A percentile compares a stretch with the other conserved stretches of the same genome.
Conservation (phyloP, 2,329 filamentous ascomycete species). For the Fusarium incarnatum region DNA sequence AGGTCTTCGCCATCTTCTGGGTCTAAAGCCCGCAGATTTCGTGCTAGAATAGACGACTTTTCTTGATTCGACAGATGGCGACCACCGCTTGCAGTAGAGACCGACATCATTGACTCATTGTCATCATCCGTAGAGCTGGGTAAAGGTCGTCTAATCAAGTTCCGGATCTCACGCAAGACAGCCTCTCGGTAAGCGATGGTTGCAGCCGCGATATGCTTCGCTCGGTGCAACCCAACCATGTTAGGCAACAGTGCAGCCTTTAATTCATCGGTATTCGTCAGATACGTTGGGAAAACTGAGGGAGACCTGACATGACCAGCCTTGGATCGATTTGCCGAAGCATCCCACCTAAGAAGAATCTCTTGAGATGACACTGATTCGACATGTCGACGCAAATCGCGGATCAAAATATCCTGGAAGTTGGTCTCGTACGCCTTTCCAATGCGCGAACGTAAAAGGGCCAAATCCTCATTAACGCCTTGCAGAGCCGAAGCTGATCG, state of each 20-base stretch:
- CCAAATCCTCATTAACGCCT: constrained; percentile 81
- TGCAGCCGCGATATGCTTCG: constrained; percentile 82
- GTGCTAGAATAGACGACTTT: constrained; percentile 87
- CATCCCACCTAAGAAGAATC: constrained; percentile 87
- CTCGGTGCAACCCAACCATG: constrained; percentile 82
- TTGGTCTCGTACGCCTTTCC: constrained; percentile 87
- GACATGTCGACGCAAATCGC: constrained; percentile 84
- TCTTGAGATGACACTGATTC: constrained; percentile 76
- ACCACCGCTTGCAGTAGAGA: constrained; percentile 79
- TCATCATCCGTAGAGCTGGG: constrained; percentile 96
- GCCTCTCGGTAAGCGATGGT: constrained; percentile 87
- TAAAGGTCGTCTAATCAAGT: constrained; percentile 83
- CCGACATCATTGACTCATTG: constrained; percentile 87
- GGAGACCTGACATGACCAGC: constrained; percentile 74
- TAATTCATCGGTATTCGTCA: constrained; percentile 77
- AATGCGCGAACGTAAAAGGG: constrained; percentile 80
- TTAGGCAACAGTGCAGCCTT: constrained; percentile 76
- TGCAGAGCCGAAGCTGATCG: constrained; percentile 82
- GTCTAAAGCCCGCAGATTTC: constrained; percentile 87
- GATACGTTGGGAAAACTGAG: constrained; percentile 81
- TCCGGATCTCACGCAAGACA: constrained; percentile 86
- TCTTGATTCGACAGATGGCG: constrained; percentile 82
- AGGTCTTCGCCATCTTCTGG: constrained; percentile 86
- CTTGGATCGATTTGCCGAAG: constrained; percentile 77
- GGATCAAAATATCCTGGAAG: constrained; percentile 81